A percentile compares a stretch with the other conserved stretches of the same genome.
Evolutionary conservation across 164 flowering plant genomes (phyloP).

Genomic region (Tinospora cordifolia): DNA sequence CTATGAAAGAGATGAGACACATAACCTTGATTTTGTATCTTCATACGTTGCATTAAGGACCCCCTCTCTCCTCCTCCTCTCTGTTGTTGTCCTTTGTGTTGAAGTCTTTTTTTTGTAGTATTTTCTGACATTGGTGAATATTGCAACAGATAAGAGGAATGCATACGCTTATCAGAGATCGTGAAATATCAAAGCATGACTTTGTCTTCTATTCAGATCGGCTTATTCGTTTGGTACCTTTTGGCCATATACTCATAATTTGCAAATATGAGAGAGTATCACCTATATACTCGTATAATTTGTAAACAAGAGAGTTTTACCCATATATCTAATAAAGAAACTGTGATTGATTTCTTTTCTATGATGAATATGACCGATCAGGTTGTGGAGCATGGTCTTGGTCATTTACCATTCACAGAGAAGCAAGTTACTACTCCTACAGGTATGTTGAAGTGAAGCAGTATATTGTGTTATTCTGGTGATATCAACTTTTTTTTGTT

Average conservation of each 20-base stretch:
- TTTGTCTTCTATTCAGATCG: conserved; percentile 94
- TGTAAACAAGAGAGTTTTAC: too few species aligned
- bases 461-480: neutral
- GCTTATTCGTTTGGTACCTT: conserved; percentile 85
- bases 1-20: too few species aligned
- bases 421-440: conserved; percentile 93
- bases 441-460: conserved; percentile 39
- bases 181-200: conserved; percentile 87
- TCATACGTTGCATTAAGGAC: too few species aligned
- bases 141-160: conserved; percentile 82
- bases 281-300: too few species aligned
- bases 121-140: conserved; percentile 9
- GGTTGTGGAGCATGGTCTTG: conserved; percentile 99
- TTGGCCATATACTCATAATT: conserved; percentile 4
- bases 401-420: conserved; percentile 94
- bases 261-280: neutral
- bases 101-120: neutral
- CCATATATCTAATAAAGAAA: too few species aligned
- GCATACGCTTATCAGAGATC: conserved; percentile 90
- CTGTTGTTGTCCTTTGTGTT: conserved; percentile 5
- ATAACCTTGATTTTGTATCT: too few species aligned
- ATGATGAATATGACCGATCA: conserved; percentile 26
- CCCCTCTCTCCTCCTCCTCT: neutral
- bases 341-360: conserved; percentile 3
- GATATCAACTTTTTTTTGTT: neutral